Conservation (phyloP, 2,329 filamentous ascomycete genomes). For the Alternaria sp. region DNA sequence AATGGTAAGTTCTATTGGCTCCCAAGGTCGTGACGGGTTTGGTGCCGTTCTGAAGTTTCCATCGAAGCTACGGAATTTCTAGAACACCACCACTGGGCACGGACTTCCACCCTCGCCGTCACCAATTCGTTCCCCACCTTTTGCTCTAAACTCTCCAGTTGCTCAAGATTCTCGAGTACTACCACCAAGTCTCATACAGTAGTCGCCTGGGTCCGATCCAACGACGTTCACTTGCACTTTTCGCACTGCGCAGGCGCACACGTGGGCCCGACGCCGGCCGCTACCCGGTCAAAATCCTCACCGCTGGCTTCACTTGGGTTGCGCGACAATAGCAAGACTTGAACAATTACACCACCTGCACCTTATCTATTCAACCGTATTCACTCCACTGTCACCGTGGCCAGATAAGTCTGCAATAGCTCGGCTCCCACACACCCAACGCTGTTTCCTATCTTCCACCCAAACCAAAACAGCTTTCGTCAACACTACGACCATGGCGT, state of each 20-base stretch:
- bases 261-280: constrained; percentile 2
- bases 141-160: neutral
- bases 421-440: neutral
- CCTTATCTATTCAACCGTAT: neutral
- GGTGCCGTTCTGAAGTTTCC: constrained; percentile 10
- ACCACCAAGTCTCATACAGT: neutral
- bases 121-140: constrained; percentile 3
- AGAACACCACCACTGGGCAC: constrained; percentile 13
- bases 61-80: constrained; percentile 15
- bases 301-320: constrained; percentile 1
- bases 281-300: constrained; percentile 15
- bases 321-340: constrained; percentile 8
- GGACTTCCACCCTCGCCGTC: constrained; percentile 9
- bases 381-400: neutral
- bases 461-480: neutral
- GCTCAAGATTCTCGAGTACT: neutral
- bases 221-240: neutral
- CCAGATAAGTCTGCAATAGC: neutral
- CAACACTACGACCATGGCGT: constrained; percentile 12
- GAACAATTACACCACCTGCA: neutral
- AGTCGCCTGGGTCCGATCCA: neutral
- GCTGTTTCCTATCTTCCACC: neutral
- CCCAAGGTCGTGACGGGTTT: neutral
- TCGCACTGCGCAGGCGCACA: constrained; percentile 1
- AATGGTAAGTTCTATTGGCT: constrained; percentile 3